Percentiles rank a stretch among this genome's conserved stretches.
phyloP scores from a whole-genome alignment of 179 eudicot genomes.

The Monotropa hypopitys region DNA sequence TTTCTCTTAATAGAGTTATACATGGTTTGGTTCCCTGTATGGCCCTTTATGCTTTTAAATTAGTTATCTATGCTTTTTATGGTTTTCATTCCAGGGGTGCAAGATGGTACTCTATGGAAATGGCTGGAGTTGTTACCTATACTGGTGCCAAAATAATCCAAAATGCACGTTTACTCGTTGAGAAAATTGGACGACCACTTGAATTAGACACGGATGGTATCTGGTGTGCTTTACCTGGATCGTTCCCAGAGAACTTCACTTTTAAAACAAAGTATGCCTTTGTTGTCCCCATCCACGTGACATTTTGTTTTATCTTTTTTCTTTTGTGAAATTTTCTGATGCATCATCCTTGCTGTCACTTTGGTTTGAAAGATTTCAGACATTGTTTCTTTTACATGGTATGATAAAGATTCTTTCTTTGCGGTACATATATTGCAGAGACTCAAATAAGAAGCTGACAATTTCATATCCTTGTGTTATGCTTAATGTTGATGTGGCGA shows the following conservation, averaged over 20 bases:
- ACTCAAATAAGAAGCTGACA: slow-evolving; percentile 78
- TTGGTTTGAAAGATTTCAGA: not conserved
- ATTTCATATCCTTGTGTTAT: slow-evolving; percentile 98
- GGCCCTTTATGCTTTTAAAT: not conserved
- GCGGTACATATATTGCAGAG: slow-evolving; percentile 36
- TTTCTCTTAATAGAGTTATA: slow-evolving; percentile 2
- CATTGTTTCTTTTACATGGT: not conserved
- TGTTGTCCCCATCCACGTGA: not conserved
- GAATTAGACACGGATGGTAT: slow-evolving; percentile 98
- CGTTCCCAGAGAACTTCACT: slow-evolving; percentile 94
- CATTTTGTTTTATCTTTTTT: not conserved
- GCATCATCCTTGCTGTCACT: not conserved
- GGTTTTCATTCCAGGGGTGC: slow-evolving; percentile 59
- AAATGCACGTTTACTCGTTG: slow-evolving; percentile 88
- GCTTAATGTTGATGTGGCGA: slow-evolving; percentile 96
- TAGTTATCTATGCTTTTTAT: not conserved
- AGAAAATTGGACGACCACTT: slow-evolving; percentile 92
- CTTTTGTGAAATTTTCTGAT: not conserved
- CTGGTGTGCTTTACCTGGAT: slow-evolving; percentile 95
- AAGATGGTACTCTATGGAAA: slow-evolving; percentile 99
- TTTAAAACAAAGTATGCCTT: slow-evolving; percentile 64
- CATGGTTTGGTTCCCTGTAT: not conserved
- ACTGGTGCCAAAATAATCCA: slow-evolving; percentile 98
- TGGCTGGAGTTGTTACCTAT: slow-evolving; percentile 98
- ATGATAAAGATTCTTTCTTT: slow-evolving; percentile 6